phyloP scores from a whole-genome alignment of 2,329 filamentous ascomycete species.

The Sphaerulina musiva region DNA sequence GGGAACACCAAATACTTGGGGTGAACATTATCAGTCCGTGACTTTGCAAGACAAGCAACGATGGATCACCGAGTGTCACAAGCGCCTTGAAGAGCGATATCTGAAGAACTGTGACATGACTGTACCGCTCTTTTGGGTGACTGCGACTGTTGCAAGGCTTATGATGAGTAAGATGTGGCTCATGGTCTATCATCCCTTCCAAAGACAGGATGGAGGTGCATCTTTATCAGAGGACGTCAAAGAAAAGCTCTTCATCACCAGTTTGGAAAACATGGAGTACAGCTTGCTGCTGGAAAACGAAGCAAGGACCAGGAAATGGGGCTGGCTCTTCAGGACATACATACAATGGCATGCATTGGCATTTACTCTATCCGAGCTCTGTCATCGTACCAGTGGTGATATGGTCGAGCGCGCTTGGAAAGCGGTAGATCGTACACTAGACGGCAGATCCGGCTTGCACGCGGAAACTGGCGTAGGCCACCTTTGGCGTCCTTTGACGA shows the following conservation, averaged over 20 bases:
- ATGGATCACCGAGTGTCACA: conserved; percentile 46
- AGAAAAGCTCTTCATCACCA: conserved; percentile 63
- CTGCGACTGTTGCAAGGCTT: conserved; percentile 60
- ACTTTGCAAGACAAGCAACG: conserved; percentile 44
- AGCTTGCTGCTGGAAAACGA: conserved; percentile 60
- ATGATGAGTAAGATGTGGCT: conserved; percentile 74
- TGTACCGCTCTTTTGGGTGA: conserved; percentile 60
- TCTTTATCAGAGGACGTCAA: conserved; percentile 56
- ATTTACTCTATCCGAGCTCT: conserved; percentile 55
- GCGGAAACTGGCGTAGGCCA: conserved; percentile 42
- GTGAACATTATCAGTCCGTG: conserved; percentile 40
- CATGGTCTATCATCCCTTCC: conserved; percentile 67
- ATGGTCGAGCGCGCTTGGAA: conserved; percentile 56
- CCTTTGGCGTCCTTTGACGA: conserved; percentile 58
- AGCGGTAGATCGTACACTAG: conserved; percentile 46
- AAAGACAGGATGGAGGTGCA: conserved; percentile 52
- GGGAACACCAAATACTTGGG: conserved; percentile 37
- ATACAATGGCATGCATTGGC: conserved; percentile 61
- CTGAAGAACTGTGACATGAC: conserved; percentile 48
- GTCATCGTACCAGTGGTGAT: conserved; percentile 50
- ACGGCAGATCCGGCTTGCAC: conserved; percentile 38
- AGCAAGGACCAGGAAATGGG: conserved; percentile 55
- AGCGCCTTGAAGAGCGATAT: conserved; percentile 45
- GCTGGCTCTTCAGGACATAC: conserved; percentile 59
- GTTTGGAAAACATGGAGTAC: conserved; percentile 69